Evolutionary conservation across 352 stramenopile species (phyloP).

Genomic region (Globisporangium apiculatum): DNA sequence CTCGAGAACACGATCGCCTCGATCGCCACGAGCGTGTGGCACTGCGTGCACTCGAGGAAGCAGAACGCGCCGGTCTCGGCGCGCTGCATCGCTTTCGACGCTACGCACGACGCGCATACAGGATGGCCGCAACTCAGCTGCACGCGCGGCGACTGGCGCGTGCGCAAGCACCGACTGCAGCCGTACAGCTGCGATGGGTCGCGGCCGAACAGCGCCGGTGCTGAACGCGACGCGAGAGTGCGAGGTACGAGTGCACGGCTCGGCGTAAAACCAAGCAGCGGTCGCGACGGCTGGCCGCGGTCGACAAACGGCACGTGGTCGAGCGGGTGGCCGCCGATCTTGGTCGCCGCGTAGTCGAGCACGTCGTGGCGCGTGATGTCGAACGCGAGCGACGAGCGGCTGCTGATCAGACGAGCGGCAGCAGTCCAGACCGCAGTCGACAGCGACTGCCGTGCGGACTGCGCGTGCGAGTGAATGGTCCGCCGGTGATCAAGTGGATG

Average conservation of each 20-base stretch:
- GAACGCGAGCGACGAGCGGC: slow-evolving; percentile 27
- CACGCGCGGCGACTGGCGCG: slow-evolving; percentile 47
- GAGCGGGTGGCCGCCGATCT: slow-evolving; percentile 71
- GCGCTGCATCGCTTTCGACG: slow-evolving; percentile 35
- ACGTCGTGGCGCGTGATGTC: slow-evolving; percentile 23
- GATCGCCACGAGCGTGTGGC: slow-evolving; percentile 40
- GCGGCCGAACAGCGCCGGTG: slow-evolving; percentile 5
- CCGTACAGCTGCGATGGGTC: slow-evolving; percentile 38
- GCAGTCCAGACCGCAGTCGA: slow-evolving; percentile 11
- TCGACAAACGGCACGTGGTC: slow-evolving; percentile 71
- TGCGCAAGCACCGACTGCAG: slow-evolving; percentile 44
- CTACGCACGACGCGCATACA: slow-evolving; percentile 49
- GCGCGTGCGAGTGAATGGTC: slow-evolving; percentile 6
- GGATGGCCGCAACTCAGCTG: slow-evolving; percentile 62
- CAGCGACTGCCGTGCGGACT: not conserved
- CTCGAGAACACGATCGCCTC: slow-evolving; percentile 48
- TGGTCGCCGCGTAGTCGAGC: slow-evolving; percentile 39
- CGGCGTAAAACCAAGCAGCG: slow-evolving; percentile 39
- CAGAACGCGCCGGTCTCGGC: slow-evolving; percentile 32
- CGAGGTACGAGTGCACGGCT: not conserved
- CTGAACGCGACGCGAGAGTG: not conserved
- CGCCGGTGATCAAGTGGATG: slow-evolving; percentile 67
- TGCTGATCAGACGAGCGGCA: not conserved
- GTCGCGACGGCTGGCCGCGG: slow-evolving; percentile 49
- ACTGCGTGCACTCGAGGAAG: slow-evolving; percentile 48